Conservation (phyloP, 768 basidiomycete genomes). For the Termitomyces sp. region DNA sequence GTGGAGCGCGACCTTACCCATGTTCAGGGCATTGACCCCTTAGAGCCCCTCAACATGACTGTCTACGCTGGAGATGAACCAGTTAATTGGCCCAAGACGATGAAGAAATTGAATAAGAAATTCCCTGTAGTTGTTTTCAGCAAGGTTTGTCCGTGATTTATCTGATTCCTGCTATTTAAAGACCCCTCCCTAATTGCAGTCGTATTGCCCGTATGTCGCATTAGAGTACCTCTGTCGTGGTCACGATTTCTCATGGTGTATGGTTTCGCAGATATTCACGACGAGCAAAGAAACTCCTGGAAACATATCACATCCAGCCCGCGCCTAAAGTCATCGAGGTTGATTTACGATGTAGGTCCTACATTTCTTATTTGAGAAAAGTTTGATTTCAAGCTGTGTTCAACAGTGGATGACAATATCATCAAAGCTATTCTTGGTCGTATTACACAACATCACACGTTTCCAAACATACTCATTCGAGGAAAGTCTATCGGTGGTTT, state of each 20-base stretch:
- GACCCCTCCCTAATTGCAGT: conserved; percentile 25
- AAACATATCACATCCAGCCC: conserved; percentile 53
- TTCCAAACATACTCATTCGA: conserved; percentile 67
- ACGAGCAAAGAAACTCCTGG: conserved; percentile 57
- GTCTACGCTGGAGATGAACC: conserved; percentile 47
- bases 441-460: conserved; percentile 61
- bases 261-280: conserved; percentile 44
- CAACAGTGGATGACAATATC: conserved; percentile 50
- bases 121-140: conserved; percentile 76
- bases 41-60: conserved; percentile 39
- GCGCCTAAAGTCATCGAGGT: conserved; percentile 70
- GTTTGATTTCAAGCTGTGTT: not conserved
- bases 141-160: conserved; percentile 42
- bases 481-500: conserved; percentile 64
- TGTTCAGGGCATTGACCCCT: conserved; percentile 37
- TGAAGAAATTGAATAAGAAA: conserved; percentile 34
- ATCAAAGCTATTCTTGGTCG: conserved; percentile 64
- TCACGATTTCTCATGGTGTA: not conserved
- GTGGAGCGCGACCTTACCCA: conserved; percentile 33
- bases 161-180: not conserved
- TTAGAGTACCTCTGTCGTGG: not conserved
- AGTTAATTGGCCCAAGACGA: conserved; percentile 39
- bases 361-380: not conserved
- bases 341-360: conserved; percentile 54
- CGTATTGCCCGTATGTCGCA: conserved; percentile 62